Evolutionary conservation across 768 basidiomycete species (phyloP).

Genomic region (Mycena polygramma): DNA sequence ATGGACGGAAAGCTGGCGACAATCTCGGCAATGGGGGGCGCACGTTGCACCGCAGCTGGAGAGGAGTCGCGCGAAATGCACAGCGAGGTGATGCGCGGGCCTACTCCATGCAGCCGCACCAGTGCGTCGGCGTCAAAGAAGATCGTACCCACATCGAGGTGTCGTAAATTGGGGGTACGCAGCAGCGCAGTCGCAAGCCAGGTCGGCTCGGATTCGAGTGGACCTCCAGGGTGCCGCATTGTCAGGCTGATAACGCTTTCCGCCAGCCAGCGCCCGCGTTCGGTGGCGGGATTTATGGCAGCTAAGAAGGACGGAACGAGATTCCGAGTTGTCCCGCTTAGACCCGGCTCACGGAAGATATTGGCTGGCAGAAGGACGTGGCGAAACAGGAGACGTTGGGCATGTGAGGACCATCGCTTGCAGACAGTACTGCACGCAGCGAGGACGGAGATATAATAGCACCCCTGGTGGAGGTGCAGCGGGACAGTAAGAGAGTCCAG

Average conservation of each 20-base stretch:
- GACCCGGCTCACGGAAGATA: slow-evolving; percentile 23
- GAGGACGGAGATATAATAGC: slow-evolving; percentile 43
- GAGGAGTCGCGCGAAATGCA: slow-evolving; percentile 29
- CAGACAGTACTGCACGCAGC: slow-evolving; percentile 55
- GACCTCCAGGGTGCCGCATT: slow-evolving; percentile 25
- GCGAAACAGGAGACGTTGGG: slow-evolving; percentile 61
- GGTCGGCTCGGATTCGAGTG: neutral
- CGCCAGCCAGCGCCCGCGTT: slow-evolving; percentile 29
- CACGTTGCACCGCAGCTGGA: slow-evolving; percentile 1
- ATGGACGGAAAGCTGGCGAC: slow-evolving; percentile 28
- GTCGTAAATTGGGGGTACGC: slow-evolving; percentile 32
- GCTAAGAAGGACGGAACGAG: slow-evolving; percentile 25
- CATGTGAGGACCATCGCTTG: slow-evolving; percentile 57
- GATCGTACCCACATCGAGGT: slow-evolving; percentile 31
- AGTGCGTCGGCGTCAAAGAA: slow-evolving; percentile 18
- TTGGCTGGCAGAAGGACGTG: slow-evolving; percentile 49
- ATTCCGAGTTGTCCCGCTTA: slow-evolving; percentile 4
- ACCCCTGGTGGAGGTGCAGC: slow-evolving; percentile 24
- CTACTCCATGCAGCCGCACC: slow-evolving; percentile 3
- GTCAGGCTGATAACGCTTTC: slow-evolving; percentile 29
- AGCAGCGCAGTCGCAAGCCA: slow-evolving; percentile 30
- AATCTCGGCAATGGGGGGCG: slow-evolving; percentile 27
- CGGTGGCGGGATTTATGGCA: slow-evolving; percentile 30
- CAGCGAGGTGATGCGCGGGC: slow-evolving; percentile 26
- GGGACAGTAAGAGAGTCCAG: slow-evolving; percentile 31